Evolutionary conservation across 208 protist species (phyloP), one percentile per base, ranked within the genome.

Genomic region (Tritrichomonas musculus): DNA sequence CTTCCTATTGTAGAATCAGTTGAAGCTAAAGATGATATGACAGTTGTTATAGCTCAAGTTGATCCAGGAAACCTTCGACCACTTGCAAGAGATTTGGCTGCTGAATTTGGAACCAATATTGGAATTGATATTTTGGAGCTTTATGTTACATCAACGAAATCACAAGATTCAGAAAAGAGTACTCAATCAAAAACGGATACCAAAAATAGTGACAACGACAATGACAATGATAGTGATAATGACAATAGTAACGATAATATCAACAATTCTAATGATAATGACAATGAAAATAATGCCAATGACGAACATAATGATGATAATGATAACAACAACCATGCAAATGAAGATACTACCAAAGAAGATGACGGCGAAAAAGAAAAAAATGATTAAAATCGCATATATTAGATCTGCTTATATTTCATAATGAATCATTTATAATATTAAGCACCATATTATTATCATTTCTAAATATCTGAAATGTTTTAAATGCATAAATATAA

Each of bases 1-100:
- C 77, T 88, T 53, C 77, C 77, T 36, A n/a, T 88, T 39, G 77
- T 88, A 22, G 77, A 88, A 88, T 53, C 44, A 88, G 47, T 88
- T 88, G 77, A 88, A 33, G 47, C 33, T 25, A 33, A 25, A 88
- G 77, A 88, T 57, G 47, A 88, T 49, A 44, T 53, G 27, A 88
- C 77, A 53, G 47, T 49, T 39, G 47, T 88, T 88, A 88, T 88
- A 57, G 77, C 77, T 27, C 77, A 88, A 88, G 77, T 88, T 39
- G 77, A 88, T n/a, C 77, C 77, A 36, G 77, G 77, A 20, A 57
- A 41, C 4, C 44, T 88, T n/a, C 9, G 77, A 33, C 77, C 44
- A 60, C 14, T 88, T n/a, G 77, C 47, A 8, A 33, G 57, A 88
- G 41, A 88, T 13, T 36, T 88, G 8, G 77, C 47, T 14, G 20